These are phyloP conservation scores for Aureobasidium sp. DNA, from an alignment of 2,329 filamentous ascomycete genomes.

Conservation along the genomic window DNA sequence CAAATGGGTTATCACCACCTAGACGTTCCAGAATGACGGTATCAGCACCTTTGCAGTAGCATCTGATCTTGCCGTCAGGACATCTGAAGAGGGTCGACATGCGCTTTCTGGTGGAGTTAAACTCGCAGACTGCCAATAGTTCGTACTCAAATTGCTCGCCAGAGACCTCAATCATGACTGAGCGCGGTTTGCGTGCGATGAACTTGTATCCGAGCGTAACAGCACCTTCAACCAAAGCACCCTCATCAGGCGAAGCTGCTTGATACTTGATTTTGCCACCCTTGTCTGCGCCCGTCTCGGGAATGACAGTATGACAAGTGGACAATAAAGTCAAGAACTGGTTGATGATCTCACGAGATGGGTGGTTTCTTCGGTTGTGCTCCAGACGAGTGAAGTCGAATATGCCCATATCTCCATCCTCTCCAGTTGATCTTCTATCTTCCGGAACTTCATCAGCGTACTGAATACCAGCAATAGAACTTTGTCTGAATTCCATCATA, in stretches of 20 bases:
- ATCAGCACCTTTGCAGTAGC: constrained; percentile 94
- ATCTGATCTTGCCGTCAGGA: constrained; percentile 86
- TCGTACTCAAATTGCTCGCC: constrained; percentile 75
- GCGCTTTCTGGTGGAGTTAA: constrained; percentile 93
- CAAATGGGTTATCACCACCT: constrained; percentile 65
- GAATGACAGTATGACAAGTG: constrained; percentile 95
- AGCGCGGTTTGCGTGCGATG: constrained; percentile 76
- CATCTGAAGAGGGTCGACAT: constrained; percentile 98
- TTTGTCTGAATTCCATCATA: constrained; percentile 97
- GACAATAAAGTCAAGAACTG: constrained; percentile 82
- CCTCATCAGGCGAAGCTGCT: constrained; percentile 93
- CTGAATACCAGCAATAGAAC: constrained; percentile 84
- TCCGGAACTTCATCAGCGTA: constrained; percentile 90
- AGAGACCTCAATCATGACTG: constrained; percentile 72
- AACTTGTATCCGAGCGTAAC: constrained; percentile 81
- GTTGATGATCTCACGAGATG: constrained; percentile 54
- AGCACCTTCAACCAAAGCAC: constrained; percentile 90
- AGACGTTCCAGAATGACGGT: constrained; percentile 94
- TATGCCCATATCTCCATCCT: constrained; percentile 68
- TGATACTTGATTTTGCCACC: constrained; percentile 87
- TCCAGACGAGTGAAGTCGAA: constrained; percentile 73
- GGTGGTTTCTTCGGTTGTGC: constrained; percentile 56
- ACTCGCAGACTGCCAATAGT: constrained; percentile 92
- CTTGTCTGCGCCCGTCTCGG: constrained; percentile 72
- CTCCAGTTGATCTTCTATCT: constrained; percentile 65